These are phyloP conservation scores for Exutisphaerella laricina DNA, from an alignment of 2,329 filamentous ascomycete genomes.

Conservation along the genomic window DNA sequence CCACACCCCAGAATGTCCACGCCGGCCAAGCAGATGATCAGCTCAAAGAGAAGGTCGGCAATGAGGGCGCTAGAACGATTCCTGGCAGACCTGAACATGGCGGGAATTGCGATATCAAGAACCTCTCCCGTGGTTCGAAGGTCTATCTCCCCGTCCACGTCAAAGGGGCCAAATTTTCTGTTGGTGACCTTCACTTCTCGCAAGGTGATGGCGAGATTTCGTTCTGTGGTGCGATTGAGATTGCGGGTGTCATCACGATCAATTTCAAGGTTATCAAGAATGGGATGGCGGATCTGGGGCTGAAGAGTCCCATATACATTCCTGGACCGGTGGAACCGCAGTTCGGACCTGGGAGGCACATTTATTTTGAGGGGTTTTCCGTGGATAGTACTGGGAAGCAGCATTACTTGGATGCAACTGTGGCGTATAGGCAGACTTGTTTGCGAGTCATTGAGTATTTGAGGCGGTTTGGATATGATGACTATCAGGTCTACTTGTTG, in stretches of 20 bases:
- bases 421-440: constrained; percentile 79
- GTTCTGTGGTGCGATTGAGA: constrained; percentile 74
- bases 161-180: constrained; percentile 77
- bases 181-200: constrained; percentile 68
- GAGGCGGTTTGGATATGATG: constrained; percentile 50
- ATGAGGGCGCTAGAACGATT: constrained; percentile 77
- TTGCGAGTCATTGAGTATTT: constrained; percentile 56
- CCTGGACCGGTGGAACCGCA: constrained; percentile 84
- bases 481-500: constrained; percentile 80
- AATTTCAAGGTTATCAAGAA: constrained; percentile 84
- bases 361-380: constrained; percentile 86
- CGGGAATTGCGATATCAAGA: constrained; percentile 90
- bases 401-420: constrained; percentile 78
- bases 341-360: constrained; percentile 73
- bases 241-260: constrained; percentile 85
- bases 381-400: constrained; percentile 86
- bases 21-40: constrained; percentile 57
- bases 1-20: constrained; percentile 65
- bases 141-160: constrained; percentile 88
- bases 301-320: constrained; percentile 80
- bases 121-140: constrained; percentile 70
- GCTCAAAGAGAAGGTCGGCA: constrained; percentile 61
- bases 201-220: constrained; percentile 86
- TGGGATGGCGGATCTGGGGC: constrained; percentile 65
- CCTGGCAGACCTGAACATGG: constrained; percentile 80